These are phyloP conservation scores for Chytriomyces sp. DNA, from an alignment of 192 early-diverging fungal species.

Conservation along the genomic window DNA sequence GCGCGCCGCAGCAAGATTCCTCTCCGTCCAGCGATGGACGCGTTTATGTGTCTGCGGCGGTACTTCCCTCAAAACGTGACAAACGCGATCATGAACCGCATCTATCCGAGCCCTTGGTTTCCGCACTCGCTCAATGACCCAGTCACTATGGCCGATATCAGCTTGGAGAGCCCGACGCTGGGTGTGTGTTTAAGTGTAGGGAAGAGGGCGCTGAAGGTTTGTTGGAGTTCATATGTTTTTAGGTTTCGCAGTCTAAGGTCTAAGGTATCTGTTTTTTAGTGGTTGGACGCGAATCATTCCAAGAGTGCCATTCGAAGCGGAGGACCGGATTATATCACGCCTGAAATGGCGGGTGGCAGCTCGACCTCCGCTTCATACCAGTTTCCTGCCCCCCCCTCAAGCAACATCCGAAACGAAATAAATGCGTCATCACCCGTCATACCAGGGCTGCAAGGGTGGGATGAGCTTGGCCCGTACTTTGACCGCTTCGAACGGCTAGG, in stretches of 20 bases:
- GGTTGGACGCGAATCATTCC: too few relatives aligned
- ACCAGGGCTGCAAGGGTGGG: conserved; percentile 33
- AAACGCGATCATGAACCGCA: conserved; percentile 37
- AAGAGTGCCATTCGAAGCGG: too few relatives aligned
- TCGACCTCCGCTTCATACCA: too few relatives aligned
- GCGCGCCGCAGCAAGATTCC: conserved; percentile 37
- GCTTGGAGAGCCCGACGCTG: conserved; percentile 37
- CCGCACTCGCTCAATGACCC: conserved; percentile 43
- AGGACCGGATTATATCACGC: too few relatives aligned
- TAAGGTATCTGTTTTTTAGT: too few relatives aligned
- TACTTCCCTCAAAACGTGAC: conserved; percentile 40
- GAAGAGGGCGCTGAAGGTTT: conserved; percentile 37
- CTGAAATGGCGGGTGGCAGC: too few relatives aligned
- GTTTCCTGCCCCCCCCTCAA: too few relatives aligned
- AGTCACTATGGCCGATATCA: conserved; percentile 4
- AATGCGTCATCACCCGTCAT: too few relatives aligned
- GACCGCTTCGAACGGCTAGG: conserved; percentile 37
- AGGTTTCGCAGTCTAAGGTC: too few relatives aligned
- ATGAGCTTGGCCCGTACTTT: conserved; percentile 45
- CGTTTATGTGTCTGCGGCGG: conserved; percentile 28
- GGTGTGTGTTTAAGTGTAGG: conserved; percentile 39
- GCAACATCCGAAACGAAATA: too few relatives aligned
- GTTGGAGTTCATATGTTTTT: neutral
- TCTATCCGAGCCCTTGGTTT: conserved; percentile 43
- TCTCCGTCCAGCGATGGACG: conserved; percentile 27